A percentile compares a stretch with the other conserved stretches of the same genome.
Evolutionary conservation across 345 rosid genomes (phyloP).

Genomic region (Lepidium africanum): DNA sequence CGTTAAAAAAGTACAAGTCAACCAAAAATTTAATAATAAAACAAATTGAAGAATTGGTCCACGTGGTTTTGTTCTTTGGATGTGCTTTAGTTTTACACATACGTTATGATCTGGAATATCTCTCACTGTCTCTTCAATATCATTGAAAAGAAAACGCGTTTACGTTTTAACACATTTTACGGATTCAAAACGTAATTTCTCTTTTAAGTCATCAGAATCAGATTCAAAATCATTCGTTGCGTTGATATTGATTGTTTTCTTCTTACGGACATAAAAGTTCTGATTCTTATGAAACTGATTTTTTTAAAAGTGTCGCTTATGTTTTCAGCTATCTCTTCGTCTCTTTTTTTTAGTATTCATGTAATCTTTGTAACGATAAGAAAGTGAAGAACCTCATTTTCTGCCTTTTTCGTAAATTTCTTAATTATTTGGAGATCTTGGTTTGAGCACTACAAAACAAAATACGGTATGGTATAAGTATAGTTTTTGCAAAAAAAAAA

Average conservation of each 20-base stretch:
- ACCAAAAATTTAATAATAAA: neutral
- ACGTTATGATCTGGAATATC: constrained; percentile 1
- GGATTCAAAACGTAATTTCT: neutral
- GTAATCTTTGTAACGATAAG: neutral
- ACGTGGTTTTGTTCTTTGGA: neutral
- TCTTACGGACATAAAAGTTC: neutral
- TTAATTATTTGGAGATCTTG: too few species aligned
- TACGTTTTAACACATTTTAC: constrained; percentile 1
- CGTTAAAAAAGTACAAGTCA: neutral
- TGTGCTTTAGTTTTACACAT: constrained; percentile 12
- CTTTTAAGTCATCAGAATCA: constrained; percentile 2
- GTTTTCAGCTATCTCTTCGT: neutral
- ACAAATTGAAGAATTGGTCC: neutral
- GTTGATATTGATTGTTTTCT: neutral
- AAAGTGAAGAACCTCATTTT: neutral
- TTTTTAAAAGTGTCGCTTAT: neutral
- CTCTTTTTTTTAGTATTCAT: neutral
- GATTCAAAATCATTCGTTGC: neutral
- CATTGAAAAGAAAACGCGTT: constrained; percentile 1
- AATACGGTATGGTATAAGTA: too few species aligned
- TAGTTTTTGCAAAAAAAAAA: too few species aligned
- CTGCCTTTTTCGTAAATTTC: too few species aligned
- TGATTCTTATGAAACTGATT: neutral
- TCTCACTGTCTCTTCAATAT: neutral
- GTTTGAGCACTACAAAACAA: too few species aligned